These are phyloP conservation scores for Yarrowia sp. DNA, from an alignment of 805 yeast species.

Conservation along the genomic window DNA sequence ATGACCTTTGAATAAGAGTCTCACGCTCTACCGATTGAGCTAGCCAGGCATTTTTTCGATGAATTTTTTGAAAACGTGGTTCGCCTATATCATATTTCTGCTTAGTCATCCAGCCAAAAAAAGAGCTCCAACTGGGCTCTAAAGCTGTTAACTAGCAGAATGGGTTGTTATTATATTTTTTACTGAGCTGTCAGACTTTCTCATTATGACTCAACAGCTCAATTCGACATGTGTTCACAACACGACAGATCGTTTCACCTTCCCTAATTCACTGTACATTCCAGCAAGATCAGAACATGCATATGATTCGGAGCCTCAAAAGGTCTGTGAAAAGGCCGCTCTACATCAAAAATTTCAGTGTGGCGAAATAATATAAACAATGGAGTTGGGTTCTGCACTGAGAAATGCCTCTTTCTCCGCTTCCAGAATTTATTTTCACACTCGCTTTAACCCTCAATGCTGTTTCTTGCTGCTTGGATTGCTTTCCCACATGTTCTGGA, in stretches of 20 bases:
- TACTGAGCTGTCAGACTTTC: no score
- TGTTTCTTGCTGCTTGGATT: not conserved
- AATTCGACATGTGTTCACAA: not conserved
- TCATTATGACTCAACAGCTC: no score
- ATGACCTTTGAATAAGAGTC: slow-evolving; percentile 18
- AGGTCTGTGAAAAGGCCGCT: not conserved
- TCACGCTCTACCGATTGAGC: slow-evolving; percentile 37
- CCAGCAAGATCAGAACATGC: not conserved
- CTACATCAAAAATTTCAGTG: not conserved
- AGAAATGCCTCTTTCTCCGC: not conserved
- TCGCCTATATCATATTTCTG: not conserved
- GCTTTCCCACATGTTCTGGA: not conserved
- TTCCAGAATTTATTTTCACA: no score
- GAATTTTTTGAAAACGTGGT: not conserved
- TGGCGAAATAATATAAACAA: not conserved
- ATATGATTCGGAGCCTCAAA: not conserved
- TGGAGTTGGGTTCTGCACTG: not conserved
- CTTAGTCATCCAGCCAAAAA: not conserved
- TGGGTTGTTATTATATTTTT: no score
- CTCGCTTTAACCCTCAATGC: not conserved
- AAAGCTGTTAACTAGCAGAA: no score
- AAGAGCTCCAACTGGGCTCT: no score
- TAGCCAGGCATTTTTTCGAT: slow-evolving; percentile 9
- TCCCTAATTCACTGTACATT: not conserved
- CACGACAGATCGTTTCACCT: not conserved